These are phyloP conservation scores for Cyathus striatus DNA, from an alignment of 768 basidiomycete species.

Conservation along the genomic window DNA sequence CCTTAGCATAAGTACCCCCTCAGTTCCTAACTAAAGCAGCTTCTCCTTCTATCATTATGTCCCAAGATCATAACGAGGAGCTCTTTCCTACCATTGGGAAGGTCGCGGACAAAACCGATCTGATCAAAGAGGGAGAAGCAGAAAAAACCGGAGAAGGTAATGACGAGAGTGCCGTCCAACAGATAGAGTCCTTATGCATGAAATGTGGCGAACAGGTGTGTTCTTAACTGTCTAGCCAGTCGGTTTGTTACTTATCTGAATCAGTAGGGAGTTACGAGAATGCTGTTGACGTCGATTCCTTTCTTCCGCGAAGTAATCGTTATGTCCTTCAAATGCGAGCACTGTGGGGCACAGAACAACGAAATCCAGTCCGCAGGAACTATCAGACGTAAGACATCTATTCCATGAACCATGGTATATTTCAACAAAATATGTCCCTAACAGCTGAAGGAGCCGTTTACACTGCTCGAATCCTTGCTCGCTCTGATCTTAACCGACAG, in stretches of 20 bases:
- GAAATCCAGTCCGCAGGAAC: constrained; percentile 89
- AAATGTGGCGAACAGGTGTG: constrained; percentile 84
- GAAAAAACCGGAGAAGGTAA: constrained; percentile 22
- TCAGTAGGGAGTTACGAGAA: constrained; percentile 75
- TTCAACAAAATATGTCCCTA: not conserved
- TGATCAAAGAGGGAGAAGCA: constrained; percentile 6
- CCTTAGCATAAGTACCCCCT: constrained; percentile 10
- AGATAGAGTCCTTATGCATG: constrained; percentile 93
- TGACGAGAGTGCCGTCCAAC: constrained; percentile 68
- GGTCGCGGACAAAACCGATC: constrained; percentile 45
- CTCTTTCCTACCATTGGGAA: constrained; percentile 59
- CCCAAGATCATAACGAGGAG: constrained; percentile 7
- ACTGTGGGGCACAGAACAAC: constrained; percentile 87
- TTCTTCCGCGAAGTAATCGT: constrained; percentile 94
- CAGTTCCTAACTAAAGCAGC: no score
- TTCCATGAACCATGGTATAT: not conserved
- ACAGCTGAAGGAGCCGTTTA: constrained; percentile 81
- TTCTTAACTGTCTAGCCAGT: not conserved
- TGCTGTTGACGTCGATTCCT: constrained; percentile 91
- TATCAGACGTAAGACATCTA: constrained; percentile 63
- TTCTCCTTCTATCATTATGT: no score
- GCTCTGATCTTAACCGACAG: constrained; percentile 85
- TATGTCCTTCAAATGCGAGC: constrained; percentile 94
- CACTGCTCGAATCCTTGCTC: constrained; percentile 69
- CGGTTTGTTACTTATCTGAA: constrained; percentile 14